Percentiles rank a stretch among this genome's conserved stretches.
Evolutionary conservation across 2,329 filamentous ascomycete species (phyloP).

Genomic region (Fusarium nisikadoi): DNA sequence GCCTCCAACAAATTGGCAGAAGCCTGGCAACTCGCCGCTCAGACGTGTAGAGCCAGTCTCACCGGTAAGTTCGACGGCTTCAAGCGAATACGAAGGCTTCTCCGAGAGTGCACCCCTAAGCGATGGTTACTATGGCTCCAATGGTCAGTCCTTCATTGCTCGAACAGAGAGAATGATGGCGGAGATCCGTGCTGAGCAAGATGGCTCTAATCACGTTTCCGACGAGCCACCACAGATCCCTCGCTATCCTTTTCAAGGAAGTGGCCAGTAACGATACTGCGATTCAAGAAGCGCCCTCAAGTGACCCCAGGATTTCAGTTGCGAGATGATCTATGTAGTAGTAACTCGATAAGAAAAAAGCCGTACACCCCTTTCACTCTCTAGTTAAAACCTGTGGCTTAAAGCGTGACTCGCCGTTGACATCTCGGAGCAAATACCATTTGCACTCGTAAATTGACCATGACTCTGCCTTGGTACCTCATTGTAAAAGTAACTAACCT

Average conservation of each 20-base stretch:
- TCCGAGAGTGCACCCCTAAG: background rate
- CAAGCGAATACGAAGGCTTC: background rate
- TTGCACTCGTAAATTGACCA: background rate
- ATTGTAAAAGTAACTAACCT: constrained; percentile 1
- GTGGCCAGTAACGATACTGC: background rate
- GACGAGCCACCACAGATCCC: background rate
- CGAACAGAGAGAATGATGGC: background rate
- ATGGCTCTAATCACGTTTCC: background rate
- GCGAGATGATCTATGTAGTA: background rate
- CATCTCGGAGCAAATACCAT: background rate
- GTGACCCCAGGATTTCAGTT: background rate
- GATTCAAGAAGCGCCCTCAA: background rate
- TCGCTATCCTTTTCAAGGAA: background rate
- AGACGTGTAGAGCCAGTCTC: background rate
- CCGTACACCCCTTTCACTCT: background rate
- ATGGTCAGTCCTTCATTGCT: background rate
- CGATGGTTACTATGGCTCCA: background rate
- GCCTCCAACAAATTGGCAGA: background rate
- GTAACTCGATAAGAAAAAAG: background rate
- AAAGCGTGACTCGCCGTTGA: background rate
- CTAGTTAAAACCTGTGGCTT: background rate
- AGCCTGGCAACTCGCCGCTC: background rate
- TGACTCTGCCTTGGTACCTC: constrained; percentile 25
- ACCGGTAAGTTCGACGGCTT: background rate
- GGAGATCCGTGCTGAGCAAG: background rate